These are phyloP conservation scores for Geranium incanum DNA, from an alignment of 441 rosid species.

Conservation along the genomic window DNA sequence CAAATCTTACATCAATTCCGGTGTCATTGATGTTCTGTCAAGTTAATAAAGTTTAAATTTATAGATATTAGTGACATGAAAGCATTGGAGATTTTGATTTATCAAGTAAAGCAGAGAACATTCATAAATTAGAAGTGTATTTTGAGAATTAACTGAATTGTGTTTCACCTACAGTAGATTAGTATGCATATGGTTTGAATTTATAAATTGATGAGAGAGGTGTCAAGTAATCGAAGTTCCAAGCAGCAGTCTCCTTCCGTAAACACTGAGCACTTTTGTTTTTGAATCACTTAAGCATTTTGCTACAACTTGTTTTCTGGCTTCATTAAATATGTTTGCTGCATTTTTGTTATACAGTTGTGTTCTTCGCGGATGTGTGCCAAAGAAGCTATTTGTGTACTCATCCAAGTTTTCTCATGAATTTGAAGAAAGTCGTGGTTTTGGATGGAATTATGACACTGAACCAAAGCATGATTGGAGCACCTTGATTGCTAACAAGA, in stretches of 20 bases:
- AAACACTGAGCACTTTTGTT: too few relatives aligned
- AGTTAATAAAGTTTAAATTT: too few relatives aligned
- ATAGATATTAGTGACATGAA: too few relatives aligned
- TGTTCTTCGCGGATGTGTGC: constrained; percentile 88
- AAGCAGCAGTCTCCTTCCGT: too few relatives aligned
- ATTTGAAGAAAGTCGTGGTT: constrained; percentile 82
- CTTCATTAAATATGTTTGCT: neutral
- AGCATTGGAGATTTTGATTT: neutral
- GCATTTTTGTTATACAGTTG: constrained; percentile 36
- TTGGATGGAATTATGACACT: constrained; percentile 69
- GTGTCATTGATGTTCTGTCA: neutral
- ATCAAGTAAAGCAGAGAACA: neutral
- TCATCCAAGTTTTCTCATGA: constrained; percentile 79
- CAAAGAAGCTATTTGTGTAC: constrained; percentile 82
- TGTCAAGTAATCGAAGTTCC: too few relatives aligned
- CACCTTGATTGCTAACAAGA: constrained; percentile 82
- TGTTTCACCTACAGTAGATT: too few relatives aligned
- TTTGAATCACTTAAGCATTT: too few relatives aligned
- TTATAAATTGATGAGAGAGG: too few relatives aligned
- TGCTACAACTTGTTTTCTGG: too few relatives aligned
- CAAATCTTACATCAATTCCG: neutral
- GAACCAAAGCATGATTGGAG: constrained; percentile 89
- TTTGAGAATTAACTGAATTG: neutral
- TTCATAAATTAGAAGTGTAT: neutral
- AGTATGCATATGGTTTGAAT: too few relatives aligned